phyloP scores from a whole-genome alignment of 306 rosid species.

The Albizia julibrissin region DNA sequence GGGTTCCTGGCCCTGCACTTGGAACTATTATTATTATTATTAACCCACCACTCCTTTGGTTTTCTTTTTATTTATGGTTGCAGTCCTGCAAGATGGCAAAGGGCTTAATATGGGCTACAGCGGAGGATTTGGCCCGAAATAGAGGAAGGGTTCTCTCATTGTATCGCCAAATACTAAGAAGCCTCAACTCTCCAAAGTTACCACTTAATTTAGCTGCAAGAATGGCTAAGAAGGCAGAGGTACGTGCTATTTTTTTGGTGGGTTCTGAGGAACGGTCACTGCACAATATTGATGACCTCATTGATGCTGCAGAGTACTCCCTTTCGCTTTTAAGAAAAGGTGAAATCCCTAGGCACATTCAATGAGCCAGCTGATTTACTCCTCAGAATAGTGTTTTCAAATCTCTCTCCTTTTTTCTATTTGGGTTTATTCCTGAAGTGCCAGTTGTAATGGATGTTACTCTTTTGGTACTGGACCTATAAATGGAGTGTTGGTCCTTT shows the following conservation, averaged over 20 bases:
- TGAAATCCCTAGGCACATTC: slow-evolving; percentile 51
- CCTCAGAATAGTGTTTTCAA: not conserved
- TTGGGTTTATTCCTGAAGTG: not conserved
- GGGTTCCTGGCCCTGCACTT: not conserved
- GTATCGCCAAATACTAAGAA: slow-evolving; percentile 70
- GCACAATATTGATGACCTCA: slow-evolving; percentile 77
- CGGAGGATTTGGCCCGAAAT: slow-evolving; percentile 71
- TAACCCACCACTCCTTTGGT: not conserved
- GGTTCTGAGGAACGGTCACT: slow-evolving; percentile 79
- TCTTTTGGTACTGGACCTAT: not conserved
- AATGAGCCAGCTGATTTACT: slow-evolving; percentile 37
- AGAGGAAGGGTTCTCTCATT: slow-evolving; percentile 64
- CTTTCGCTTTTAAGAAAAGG: slow-evolving; percentile 71
- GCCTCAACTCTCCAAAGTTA: slow-evolving; percentile 71
- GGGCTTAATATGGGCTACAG: slow-evolving; percentile 82
- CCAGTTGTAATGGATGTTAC: not conserved
- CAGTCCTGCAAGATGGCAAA: slow-evolving; percentile 49
- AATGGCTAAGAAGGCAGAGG: slow-evolving; percentile 66
- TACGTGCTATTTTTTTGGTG: slow-evolving; percentile 68
- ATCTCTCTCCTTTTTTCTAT: not conserved
- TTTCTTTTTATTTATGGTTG: not conserved
- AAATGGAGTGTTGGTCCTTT: not conserved
- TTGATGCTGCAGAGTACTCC: slow-evolving; percentile 79
- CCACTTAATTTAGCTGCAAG: slow-evolving; percentile 68
- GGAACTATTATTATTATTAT: not conserved